Conservation (phyloP, 2,329 filamentous ascomycete genomes). For the Colletotrichum karsti region DNA sequence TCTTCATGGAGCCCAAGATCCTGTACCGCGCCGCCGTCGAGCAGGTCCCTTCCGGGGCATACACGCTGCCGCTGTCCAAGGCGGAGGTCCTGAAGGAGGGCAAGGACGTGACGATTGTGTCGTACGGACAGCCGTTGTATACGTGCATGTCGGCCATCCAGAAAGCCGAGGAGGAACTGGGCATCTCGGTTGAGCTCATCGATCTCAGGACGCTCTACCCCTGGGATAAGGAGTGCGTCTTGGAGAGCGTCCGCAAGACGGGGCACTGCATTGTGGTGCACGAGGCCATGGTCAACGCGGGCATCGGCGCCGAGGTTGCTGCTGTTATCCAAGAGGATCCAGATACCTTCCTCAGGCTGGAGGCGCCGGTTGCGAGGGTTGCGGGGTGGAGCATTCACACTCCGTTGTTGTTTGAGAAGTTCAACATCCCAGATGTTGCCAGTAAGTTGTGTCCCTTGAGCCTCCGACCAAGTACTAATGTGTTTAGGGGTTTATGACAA, state of each 20-base stretch:
- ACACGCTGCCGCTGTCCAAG: slow-evolving; percentile 85
- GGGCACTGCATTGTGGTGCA: slow-evolving; percentile 89
- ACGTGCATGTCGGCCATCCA: slow-evolving; percentile 81
- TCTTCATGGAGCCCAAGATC: slow-evolving; percentile 96
- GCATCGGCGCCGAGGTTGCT: slow-evolving; percentile 88
- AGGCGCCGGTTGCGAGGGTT: slow-evolving; percentile 85
- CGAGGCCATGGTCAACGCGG: slow-evolving; percentile 90
- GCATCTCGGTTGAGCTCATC: slow-evolving; percentile 83
- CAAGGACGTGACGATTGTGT: slow-evolving; percentile 82
- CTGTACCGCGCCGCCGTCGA: slow-evolving; percentile 92
- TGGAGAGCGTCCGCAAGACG: slow-evolving; percentile 87
- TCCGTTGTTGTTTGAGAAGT: slow-evolving; percentile 80
- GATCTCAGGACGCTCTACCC: slow-evolving; percentile 90
- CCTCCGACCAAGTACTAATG: slow-evolving; percentile 36
- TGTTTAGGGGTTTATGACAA: slow-evolving; percentile 73
- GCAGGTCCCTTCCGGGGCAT: slow-evolving; percentile 83
- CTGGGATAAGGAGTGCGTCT: slow-evolving; percentile 85
- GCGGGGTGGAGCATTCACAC: slow-evolving; percentile 91
- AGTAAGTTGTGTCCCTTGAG: slow-evolving; percentile 65
- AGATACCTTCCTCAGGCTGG: slow-evolving; percentile 80
- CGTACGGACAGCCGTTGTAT: slow-evolving; percentile 90
- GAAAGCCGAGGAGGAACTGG: slow-evolving; percentile 78
- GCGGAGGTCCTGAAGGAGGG: slow-evolving; percentile 86
- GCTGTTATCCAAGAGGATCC: slow-evolving; percentile 84
- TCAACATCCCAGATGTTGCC: slow-evolving; percentile 85